Evolutionary conservation across 108 stramenopile species (phyloP).

Genomic region (Cylindrotheca closterium): DNA sequence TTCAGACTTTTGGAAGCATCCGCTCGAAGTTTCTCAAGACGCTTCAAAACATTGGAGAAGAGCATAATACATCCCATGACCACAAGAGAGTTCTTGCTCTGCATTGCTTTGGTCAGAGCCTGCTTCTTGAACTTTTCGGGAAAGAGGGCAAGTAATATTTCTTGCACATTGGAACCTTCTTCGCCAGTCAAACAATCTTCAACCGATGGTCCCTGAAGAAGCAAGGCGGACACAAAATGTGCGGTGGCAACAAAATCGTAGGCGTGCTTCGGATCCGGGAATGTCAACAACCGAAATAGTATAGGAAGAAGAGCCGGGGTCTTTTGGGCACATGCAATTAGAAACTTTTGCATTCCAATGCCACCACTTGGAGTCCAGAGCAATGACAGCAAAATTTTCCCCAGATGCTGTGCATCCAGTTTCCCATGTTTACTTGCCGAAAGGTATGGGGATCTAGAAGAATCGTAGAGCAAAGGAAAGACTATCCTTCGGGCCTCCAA

Average conservation of each 20-base stretch:
- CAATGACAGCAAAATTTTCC: constrained; percentile 35
- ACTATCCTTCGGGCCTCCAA: constrained; percentile 59
- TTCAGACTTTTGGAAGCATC: not conserved
- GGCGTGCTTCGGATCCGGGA: constrained; percentile 59
- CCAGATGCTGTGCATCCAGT: constrained; percentile 22
- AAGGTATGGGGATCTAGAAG: constrained; percentile 55
- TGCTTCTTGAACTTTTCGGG: constrained; percentile 51
- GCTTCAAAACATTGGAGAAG: constrained; percentile 7
- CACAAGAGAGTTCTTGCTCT: constrained; percentile 46
- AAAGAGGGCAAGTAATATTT: constrained; percentile 31
- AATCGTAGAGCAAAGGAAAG: constrained; percentile 56
- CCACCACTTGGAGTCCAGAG: constrained; percentile 27
- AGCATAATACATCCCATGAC: constrained; percentile 43
- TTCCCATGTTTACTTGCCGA: constrained; percentile 18
- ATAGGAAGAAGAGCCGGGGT: constrained; percentile 50
- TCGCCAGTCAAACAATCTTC: constrained; percentile 2
- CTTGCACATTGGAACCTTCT: not conserved
- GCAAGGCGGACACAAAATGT: constrained; percentile 44
- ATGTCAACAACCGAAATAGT: constrained; percentile 43
- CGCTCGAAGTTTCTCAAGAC: constrained; percentile 5
- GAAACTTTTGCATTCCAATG: constrained; percentile 36
- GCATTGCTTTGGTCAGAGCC: constrained; percentile 52
- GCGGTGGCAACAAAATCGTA: constrained; percentile 50
- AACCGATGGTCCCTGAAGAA: constrained; percentile 49
- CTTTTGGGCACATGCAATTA: constrained; percentile 36